Percentiles rank a stretch among this genome's conserved stretches.
Evolutionary conservation across 2,329 filamentous ascomycete genomes (phyloP).

Genomic region (Claviceps africana): DNA sequence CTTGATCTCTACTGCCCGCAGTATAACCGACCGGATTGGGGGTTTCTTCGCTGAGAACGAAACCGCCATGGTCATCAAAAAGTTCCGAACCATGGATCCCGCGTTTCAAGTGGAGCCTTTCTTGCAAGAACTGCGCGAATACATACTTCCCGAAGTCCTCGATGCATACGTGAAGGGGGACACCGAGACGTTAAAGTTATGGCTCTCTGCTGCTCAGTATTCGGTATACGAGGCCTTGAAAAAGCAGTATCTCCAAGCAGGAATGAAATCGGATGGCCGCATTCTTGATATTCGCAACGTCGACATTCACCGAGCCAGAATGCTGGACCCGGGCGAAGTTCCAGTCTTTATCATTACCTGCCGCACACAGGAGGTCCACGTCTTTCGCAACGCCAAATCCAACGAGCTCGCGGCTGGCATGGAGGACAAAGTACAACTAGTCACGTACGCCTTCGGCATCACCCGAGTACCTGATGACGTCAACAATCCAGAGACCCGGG

Average conservation of each 20-base stretch:
- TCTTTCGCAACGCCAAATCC: constrained; percentile 85
- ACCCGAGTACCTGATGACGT: constrained; percentile 90
- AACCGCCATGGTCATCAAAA: constrained; percentile 94
- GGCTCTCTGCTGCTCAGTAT: constrained; percentile 93
- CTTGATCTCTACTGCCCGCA: constrained; percentile 79
- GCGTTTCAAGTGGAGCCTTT: constrained; percentile 91
- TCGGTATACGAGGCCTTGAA: constrained; percentile 94
- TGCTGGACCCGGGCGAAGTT: constrained; percentile 73
- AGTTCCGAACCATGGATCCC: constrained; percentile 91
- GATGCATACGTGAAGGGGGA: constrained; percentile 98
- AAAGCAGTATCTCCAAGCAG: constrained; percentile 87
- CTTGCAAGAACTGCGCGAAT: constrained; percentile 88
- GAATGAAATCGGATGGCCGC: constrained; percentile 84
- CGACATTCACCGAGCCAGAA: constrained; percentile 67
- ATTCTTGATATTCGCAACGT: constrained; percentile 93
- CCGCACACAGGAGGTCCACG: constrained; percentile 92
- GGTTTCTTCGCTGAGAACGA: constrained; percentile 99
- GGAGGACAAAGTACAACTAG: constrained; percentile 97
- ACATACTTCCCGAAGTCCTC: constrained; percentile 91
- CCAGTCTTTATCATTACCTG: constrained; percentile 97
- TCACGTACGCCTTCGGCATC: constrained; percentile 95
- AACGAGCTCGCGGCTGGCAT: constrained; percentile 85
- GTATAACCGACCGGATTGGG: constrained; percentile 82
- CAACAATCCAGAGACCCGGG: constrained; percentile 88
- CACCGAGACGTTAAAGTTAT: constrained; percentile 75